These are phyloP conservation scores for Cutaneotrichosporon sp. DNA, from an alignment of 1,284 basidiomycete genomes.

Conservation along the genomic window DNA sequence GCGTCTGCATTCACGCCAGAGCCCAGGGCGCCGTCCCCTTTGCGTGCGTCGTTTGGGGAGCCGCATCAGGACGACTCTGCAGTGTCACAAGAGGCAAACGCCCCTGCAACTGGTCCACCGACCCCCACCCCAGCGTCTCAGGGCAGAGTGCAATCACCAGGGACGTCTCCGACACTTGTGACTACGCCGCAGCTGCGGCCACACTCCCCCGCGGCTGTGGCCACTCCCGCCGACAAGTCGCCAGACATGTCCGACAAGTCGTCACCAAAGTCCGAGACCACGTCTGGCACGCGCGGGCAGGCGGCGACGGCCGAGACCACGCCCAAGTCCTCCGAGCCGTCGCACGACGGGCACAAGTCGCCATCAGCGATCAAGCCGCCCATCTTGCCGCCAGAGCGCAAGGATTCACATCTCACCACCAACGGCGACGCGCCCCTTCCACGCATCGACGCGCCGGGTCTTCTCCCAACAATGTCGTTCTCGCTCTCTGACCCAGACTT, in stretches of 20 bases:
- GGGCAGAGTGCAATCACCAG: neutral
- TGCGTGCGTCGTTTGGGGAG: slow-evolving; percentile 36
- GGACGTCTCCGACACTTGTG: neutral
- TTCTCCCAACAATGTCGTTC: slow-evolving; percentile 52
- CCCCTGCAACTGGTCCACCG: neutral
- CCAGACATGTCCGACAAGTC: slow-evolving; percentile 10
- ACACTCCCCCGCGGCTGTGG: neutral
- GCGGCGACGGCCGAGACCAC: slow-evolving; percentile 6
- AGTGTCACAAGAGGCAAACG: neutral
- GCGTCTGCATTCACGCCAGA: slow-evolving; percentile 43
- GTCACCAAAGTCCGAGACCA: slow-evolving; percentile 5
- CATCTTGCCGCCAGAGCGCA: neutral
- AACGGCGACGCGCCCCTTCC: slow-evolving; percentile 25
- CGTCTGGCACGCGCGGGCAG: slow-evolving; percentile 3
- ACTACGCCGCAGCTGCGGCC: neutral
- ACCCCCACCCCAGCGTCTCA: neutral
- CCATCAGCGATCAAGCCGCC: neutral
- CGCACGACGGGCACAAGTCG: slow-evolving; percentile 6
- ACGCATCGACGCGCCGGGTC: slow-evolving; percentile 44
- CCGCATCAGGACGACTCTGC: neutral
- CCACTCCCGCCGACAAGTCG: neutral
- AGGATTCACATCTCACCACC: neutral
- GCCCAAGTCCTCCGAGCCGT: slow-evolving; percentile 4
- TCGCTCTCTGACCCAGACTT: slow-evolving; percentile 55
- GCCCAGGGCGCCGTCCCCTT: slow-evolving; percentile 49